Evolutionary conservation across 2,329 filamentous ascomycete species (phyloP).

Genomic region (Geoglossum cookeanum): DNA sequence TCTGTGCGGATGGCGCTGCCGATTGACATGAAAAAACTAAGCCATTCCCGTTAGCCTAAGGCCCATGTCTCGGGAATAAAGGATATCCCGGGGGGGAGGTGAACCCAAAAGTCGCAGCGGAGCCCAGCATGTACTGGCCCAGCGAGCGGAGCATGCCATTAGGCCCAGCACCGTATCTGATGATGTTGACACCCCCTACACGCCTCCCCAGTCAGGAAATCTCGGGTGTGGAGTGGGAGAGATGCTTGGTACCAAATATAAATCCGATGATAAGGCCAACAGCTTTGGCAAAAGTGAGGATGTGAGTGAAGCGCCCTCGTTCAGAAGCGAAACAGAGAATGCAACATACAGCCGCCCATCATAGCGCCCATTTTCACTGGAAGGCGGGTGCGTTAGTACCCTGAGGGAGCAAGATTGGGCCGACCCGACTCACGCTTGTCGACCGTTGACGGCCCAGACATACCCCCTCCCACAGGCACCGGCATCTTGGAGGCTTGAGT

Average conservation of each 20-base stretch:
- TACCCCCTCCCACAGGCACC: conserved; percentile 32
- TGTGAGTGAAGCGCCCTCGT: not conserved
- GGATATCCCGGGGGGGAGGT: conserved; percentile 11
- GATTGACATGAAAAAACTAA: conserved; percentile 92
- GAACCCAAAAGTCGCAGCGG: conserved; percentile 89
- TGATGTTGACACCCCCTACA: conserved; percentile 58
- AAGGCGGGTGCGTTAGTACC: conserved; percentile 13
- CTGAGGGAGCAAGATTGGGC: not conserved
- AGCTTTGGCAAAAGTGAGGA: conserved; percentile 32
- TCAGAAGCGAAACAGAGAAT: not conserved
- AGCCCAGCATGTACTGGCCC: conserved; percentile 92
- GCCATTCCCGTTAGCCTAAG: not conserved
- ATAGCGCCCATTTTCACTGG: conserved; percentile 93
- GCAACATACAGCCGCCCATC: conserved; percentile 85
- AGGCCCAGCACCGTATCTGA: conserved; percentile 80
- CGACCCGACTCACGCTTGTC: conserved; percentile 42
- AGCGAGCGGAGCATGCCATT: conserved; percentile 89
- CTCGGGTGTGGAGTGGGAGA: not conserved
- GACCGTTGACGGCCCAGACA: conserved; percentile 43
- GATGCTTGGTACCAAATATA: conserved; percentile 56
- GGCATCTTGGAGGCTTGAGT: conserved; percentile 27
- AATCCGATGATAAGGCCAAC: conserved; percentile 95
- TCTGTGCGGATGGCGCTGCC: conserved; percentile 92
- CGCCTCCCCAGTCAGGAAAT: conserved; percentile 32
- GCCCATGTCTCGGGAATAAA: conserved; percentile 8